Percentiles rank a stretch among this genome's conserved stretches.
These are phyloP conservation scores for Neoboletus brunneissimus DNA, from an alignment of 768 basidiomycete genomes.

Conservation along the genomic window DNA sequence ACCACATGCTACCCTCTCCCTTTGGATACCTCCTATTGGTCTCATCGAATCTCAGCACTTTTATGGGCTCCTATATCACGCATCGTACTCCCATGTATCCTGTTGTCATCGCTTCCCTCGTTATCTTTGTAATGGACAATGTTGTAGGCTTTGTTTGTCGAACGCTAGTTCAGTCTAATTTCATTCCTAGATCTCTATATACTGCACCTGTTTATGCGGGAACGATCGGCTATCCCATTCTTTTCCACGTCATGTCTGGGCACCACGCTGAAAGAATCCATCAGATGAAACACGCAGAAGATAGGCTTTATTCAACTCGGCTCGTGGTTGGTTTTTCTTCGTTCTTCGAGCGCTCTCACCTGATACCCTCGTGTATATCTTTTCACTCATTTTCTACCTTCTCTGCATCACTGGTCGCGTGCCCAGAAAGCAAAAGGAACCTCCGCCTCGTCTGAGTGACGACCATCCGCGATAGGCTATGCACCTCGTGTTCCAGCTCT, in stretches of 20 bases:
- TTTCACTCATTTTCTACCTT: too few relatives aligned
- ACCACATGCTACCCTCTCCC: slow-evolving; percentile 3
- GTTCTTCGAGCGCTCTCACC: neutral
- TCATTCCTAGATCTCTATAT: neutral
- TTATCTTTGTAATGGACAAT: neutral
- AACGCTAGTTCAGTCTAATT: neutral
- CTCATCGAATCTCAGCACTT: neutral
- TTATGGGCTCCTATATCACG: neutral
- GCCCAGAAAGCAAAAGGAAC: too few relatives aligned
- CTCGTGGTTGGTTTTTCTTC: too few relatives aligned
- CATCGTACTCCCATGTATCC: slow-evolving; percentile 7
- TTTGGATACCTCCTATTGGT: slow-evolving; percentile 3
- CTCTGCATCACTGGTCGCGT: too few relatives aligned
- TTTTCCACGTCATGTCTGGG: neutral
- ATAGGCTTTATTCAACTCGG: neutral
- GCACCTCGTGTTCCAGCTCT: too few relatives aligned
- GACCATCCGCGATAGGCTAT: too few relatives aligned
- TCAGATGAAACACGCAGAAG: too few relatives aligned
- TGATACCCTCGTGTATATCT: too few relatives aligned
- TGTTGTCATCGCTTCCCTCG: slow-evolving; percentile 6
- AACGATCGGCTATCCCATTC: neutral
- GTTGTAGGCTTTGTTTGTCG: slow-evolving; percentile 10
- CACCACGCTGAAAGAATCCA: neutral
- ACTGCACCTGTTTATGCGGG: neutral
- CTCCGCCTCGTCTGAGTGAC: too few relatives aligned